Evolutionary conservation across 1,139 yeast genomes (phyloP).

Genomic region (Suhomyces guaymorum): DNA sequence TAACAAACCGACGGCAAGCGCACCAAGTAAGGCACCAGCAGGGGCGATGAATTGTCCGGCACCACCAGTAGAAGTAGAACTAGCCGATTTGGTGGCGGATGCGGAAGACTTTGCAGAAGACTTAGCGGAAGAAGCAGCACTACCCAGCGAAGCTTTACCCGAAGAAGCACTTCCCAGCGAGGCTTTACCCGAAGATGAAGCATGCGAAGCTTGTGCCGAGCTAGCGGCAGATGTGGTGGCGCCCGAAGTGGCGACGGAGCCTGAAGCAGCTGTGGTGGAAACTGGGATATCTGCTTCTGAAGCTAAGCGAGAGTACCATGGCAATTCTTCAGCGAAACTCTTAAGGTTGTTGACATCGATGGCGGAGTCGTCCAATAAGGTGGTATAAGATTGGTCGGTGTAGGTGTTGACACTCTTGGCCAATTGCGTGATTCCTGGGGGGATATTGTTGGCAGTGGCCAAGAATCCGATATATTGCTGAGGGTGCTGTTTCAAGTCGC

Average conservation of each 20-base stretch:
- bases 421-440: slow-evolving; percentile 36
- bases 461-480: slow-evolving; percentile 31
- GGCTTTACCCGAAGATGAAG: no score
- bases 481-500: slow-evolving; percentile 32
- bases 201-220: no score
- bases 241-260: slow-evolving; percentile 6
- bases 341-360: slow-evolving; percentile 27
- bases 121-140: slow-evolving; percentile 3
- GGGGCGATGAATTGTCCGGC: slow-evolving; percentile 27
- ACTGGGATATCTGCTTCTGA: slow-evolving; percentile 17
- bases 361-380: slow-evolving; percentile 31
- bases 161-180: no score
- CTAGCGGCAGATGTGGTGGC: slow-evolving; percentile 7
- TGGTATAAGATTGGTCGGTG: slow-evolving; percentile 42
- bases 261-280: slow-evolving; percentile 11
- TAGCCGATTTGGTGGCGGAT: slow-evolving; percentile 7
- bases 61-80: neutral
- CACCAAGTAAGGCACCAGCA: slow-evolving; percentile 39
- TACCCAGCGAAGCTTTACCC: no score
- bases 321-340: slow-evolving; percentile 41
- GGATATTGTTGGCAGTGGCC: slow-evolving; percentile 36
- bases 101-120: slow-evolving; percentile 5
- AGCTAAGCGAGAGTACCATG: slow-evolving; percentile 43
- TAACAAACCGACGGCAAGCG: slow-evolving; percentile 37
- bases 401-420: slow-evolving; percentile 42